phyloP scores from a whole-genome alignment of 2,329 filamentous ascomycete species.

The Exophiala mesophila region DNA sequence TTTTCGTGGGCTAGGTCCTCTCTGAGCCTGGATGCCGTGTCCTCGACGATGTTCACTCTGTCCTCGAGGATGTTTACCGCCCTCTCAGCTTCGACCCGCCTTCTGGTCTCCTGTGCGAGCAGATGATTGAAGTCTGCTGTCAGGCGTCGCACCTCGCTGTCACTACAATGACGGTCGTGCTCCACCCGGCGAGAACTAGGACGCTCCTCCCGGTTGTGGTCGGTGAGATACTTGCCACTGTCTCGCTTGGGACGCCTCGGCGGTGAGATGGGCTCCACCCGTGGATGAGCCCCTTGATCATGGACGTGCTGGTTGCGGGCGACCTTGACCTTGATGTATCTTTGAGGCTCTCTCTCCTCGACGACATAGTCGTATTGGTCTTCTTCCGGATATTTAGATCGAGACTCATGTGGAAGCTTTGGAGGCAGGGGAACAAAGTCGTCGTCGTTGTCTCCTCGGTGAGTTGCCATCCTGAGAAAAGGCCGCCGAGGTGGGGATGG shows the following conservation, averaged over 20 bases:
- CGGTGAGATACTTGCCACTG: slow-evolving; percentile 17
- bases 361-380: slow-evolving; percentile 5
- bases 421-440: slow-evolving; percentile 17
- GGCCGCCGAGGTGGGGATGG: slow-evolving; percentile 15
- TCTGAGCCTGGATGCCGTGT: slow-evolving; percentile 9
- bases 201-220: slow-evolving; percentile 3
- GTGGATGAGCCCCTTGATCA: slow-evolving; percentile 19
- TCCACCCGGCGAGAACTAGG: slow-evolving; percentile 4
- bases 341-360: slow-evolving; percentile 13
- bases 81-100: slow-evolving; percentile 19
- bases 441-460: slow-evolving; percentile 11
- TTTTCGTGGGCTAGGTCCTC: slow-evolving; percentile 16
- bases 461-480: slow-evolving; percentile 17
- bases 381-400: slow-evolving; percentile 3
- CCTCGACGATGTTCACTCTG: slow-evolving; percentile 9
- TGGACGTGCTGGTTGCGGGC: slow-evolving; percentile 3
- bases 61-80: slow-evolving; percentile 9
- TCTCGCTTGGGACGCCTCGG: slow-evolving; percentile 12
- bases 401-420: slow-evolving; percentile 14
- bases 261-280: slow-evolving; percentile 17
- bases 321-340: slow-evolving; percentile 14
- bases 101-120: slow-evolving; percentile 11
- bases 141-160: slow-evolving; percentile 12
- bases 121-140: slow-evolving; percentile 7
- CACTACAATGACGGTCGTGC: slow-evolving; percentile 15